Conservation (phyloP, 148 eudicot species). For the Rhododendron molle region DNA sequence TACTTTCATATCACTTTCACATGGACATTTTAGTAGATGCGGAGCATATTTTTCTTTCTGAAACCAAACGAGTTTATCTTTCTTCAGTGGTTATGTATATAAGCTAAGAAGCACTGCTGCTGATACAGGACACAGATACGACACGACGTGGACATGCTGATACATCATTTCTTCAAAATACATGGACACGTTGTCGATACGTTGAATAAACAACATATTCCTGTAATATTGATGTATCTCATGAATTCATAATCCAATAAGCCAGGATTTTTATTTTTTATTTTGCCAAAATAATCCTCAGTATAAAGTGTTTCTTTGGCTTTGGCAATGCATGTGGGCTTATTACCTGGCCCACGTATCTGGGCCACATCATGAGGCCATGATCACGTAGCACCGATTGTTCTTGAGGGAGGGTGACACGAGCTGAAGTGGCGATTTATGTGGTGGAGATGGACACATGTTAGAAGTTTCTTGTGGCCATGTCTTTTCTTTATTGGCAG, state of each 20-base stretch:
- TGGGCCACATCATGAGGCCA: neutral
- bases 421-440: neutral
- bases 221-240: too few relatives aligned
- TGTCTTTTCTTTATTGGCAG: neutral
- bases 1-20: neutral
- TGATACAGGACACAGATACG: too few relatives aligned
- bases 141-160: too few relatives aligned
- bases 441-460: neutral
- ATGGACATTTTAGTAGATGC: neutral
- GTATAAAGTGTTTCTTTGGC: neutral
- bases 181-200: too few relatives aligned
- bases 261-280: neutral
- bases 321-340: neutral
- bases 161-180: too few relatives aligned
- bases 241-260: neutral
- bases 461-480: neutral
- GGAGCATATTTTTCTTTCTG: neutral
- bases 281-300: neutral
- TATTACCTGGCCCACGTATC: neutral
- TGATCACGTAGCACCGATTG: neutral
- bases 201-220: too few relatives aligned
- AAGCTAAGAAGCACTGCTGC: neutral
- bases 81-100: neutral
- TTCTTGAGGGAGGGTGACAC: neutral
- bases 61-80: neutral